A percentile compares a stretch with the other conserved stretches of the same genome.
phyloP scores from a whole-genome alignment of 2,329 filamentous ascomycete species.

The Pseudohalonectria lignicola region DNA sequence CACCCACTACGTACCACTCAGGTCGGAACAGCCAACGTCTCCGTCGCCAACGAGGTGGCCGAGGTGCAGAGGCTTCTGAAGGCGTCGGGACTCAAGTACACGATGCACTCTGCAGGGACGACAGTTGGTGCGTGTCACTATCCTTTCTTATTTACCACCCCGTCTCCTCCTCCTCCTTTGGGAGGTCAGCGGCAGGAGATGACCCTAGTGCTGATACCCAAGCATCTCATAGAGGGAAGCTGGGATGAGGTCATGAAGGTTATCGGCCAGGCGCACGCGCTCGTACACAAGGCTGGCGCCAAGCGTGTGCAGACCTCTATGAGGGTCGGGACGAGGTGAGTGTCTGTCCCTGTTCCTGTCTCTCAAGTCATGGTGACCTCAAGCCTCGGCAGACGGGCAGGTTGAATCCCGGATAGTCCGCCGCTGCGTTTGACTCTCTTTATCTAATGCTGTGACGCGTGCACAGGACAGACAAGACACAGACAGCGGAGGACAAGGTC shows the following conservation, averaged over 20 bases:
- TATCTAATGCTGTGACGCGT: too few species aligned
- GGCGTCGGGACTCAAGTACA: slow-evolving; percentile 69
- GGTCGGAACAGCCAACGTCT: slow-evolving; percentile 70
- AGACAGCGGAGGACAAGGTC: slow-evolving; percentile 74
- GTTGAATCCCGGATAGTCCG: too few species aligned
- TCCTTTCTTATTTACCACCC: slow-evolving; percentile 1
- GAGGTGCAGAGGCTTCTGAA: slow-evolving; percentile 78
- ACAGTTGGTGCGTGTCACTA: slow-evolving; percentile 80
- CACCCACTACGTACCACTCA: slow-evolving; percentile 17
- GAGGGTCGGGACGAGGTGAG: slow-evolving; percentile 66
- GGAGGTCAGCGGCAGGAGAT: not conserved
- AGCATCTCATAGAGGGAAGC: slow-evolving; percentile 79
- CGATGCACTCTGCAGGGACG: slow-evolving; percentile 89
- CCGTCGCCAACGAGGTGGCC: slow-evolving; percentile 75
- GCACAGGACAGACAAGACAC: slow-evolving; percentile 72
- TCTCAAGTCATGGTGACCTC: not conserved
- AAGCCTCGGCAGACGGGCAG: too few species aligned
- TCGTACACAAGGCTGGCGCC: slow-evolving; percentile 68
- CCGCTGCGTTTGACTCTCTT: too few species aligned
- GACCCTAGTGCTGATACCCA: not conserved
- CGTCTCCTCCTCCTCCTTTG: not conserved
- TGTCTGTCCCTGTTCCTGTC: slow-evolving; percentile 9
- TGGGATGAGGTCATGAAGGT: slow-evolving; percentile 83
- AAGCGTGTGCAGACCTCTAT: slow-evolving; percentile 82
- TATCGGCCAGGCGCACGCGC: slow-evolving; percentile 74